These are phyloP conservation scores for Celoporthe dispersa DNA, from an alignment of 2,329 filamentous ascomycete species.

Conservation along the genomic window DNA sequence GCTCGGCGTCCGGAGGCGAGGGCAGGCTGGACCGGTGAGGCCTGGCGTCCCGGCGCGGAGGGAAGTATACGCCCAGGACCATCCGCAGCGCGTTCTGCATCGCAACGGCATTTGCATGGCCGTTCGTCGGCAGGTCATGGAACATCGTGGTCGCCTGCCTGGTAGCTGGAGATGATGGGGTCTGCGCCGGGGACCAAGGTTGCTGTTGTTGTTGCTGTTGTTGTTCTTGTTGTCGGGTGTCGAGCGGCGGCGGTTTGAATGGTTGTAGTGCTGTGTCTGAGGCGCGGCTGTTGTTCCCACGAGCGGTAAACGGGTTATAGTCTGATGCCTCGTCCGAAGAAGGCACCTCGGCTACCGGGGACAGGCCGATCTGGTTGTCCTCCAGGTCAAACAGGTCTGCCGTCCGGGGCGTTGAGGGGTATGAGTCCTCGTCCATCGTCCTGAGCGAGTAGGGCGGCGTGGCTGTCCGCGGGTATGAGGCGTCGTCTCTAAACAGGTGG, in stretches of 20 bases:
- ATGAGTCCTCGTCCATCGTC: slow-evolving; percentile 23
- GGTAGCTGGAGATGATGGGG: slow-evolving; percentile 29
- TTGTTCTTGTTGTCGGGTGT: slow-evolving; percentile 23
- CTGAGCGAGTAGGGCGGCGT: slow-evolving; percentile 19
- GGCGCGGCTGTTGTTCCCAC: slow-evolving; percentile 2
- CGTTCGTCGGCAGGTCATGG: slow-evolving; percentile 48
- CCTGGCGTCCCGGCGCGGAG: slow-evolving; percentile 47
- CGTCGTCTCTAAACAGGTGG: slow-evolving; percentile 48
- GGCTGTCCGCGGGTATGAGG: slow-evolving; percentile 38
- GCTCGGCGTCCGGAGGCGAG: slow-evolving; percentile 53
- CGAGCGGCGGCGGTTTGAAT: slow-evolving; percentile 33
- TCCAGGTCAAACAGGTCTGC: slow-evolving; percentile 26
- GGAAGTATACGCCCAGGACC: slow-evolving; percentile 56
- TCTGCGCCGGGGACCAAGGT: slow-evolving; percentile 50
- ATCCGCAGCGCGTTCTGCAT: slow-evolving; percentile 63
- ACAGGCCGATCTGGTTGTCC: slow-evolving; percentile 18
- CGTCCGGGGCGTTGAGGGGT: slow-evolving; percentile 26
- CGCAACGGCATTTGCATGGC: slow-evolving; percentile 52
- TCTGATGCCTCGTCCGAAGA: slow-evolving; percentile 41
- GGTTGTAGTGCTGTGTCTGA: slow-evolving; percentile 30
- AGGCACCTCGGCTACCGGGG: slow-evolving; percentile 20
- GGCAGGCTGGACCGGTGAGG: slow-evolving; percentile 55
- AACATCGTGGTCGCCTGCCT: slow-evolving; percentile 43
- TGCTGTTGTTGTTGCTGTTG: slow-evolving; percentile 9
- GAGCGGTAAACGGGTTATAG: slow-evolving; percentile 51